phyloP scores from a whole-genome alignment of 2,329 filamentous ascomycete genomes.

The Pezicula rhizophila region DNA sequence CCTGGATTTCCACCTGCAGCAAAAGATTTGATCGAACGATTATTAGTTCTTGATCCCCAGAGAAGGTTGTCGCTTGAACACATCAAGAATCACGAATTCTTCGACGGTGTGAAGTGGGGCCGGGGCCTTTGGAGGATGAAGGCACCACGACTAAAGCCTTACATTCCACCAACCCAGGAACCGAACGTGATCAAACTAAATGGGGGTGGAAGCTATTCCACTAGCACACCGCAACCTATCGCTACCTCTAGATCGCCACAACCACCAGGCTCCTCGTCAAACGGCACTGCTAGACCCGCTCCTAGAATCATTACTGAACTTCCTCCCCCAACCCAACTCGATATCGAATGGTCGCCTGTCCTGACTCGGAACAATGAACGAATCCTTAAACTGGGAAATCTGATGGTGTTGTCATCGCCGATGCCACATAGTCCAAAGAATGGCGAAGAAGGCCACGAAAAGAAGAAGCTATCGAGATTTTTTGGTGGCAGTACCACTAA shows the following conservation, averaged over 20 bases:
- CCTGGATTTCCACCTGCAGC: slow-evolving; percentile 80
- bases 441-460: slow-evolving; percentile 72
- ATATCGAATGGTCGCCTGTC: slow-evolving; percentile 98
- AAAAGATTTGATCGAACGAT: slow-evolving; percentile 81
- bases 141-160: slow-evolving; percentile 79
- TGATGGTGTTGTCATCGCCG: slow-evolving; percentile 76
- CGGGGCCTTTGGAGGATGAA: slow-evolving; percentile 83
- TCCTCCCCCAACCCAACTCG: slow-evolving; percentile 90
- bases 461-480: slow-evolving; percentile 89
- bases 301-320: slow-evolving; percentile 87
- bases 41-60: slow-evolving; percentile 82
- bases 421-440: slow-evolving; percentile 68
- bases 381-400: slow-evolving; percentile 88
- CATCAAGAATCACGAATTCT: slow-evolving; percentile 95
- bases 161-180: slow-evolving; percentile 70
- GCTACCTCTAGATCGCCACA: slow-evolving; percentile 24
- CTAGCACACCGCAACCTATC: slow-evolving; percentile 24
- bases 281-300: slow-evolving; percentile 49
- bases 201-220: slow-evolving; percentile 22
- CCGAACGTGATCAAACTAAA: slow-evolving; percentile 70
- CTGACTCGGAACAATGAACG: slow-evolving; percentile 86
- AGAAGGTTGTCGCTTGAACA: slow-evolving; percentile 86
- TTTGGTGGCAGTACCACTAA: slow-evolving; percentile 89
- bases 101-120: slow-evolving; percentile 80
- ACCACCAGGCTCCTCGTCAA: slow-evolving; percentile 28